Base-by-base conservation (phyloP, 2,329 filamentous ascomycete genomes). In the Sclerotinia minor region DNA sequence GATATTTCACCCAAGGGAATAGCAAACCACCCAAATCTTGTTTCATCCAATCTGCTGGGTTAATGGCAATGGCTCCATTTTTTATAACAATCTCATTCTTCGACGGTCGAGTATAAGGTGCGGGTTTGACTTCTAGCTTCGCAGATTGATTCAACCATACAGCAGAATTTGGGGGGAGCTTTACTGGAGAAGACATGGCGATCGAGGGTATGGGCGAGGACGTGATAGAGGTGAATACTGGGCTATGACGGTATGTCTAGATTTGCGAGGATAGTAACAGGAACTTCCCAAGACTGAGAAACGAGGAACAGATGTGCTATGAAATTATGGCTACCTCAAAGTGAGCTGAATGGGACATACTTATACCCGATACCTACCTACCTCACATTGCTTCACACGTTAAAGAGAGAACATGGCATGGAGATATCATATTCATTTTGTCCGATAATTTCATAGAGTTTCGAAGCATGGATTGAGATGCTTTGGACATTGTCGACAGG, bases 31-130 rank as follows among this genome's bases (percentile, higher is more conserved):
- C 69, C 5, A 53, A 54, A 24, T 55, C 58, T 52, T 41, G 66
- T 13, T 47, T 35, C 76, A 52, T 60, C 67, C 67, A 63, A 69
- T 82, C 81, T 24, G 81, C 75, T 1, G 79, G 79, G 69, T 82
- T 82, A 52, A 82, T 76, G 7, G 79, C 80, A 6, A 81, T 70
- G 9, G 79, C 79, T 45, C 68, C 64, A 64, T 79, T 79, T 49
- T 77, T 78, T 68, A 82, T 73, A 9, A 80, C 73, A 26, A 83
- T 74, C 64, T 82, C 74, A 49, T 77, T 74, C 0, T 72, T 67
- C 0, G 74, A 76, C 0, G 80, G 79, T 8, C 71, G 64, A 2
- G 76, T 77, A 65, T 80, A 80, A 1, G 79, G 77, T 4, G 79
- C 80, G 5, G 75, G 68, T 11, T 72, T 69, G 57, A 82, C 77